Evolutionary conservation across 441 rosid species (phyloP).

Genomic region (Gossypium davidsonii): DNA sequence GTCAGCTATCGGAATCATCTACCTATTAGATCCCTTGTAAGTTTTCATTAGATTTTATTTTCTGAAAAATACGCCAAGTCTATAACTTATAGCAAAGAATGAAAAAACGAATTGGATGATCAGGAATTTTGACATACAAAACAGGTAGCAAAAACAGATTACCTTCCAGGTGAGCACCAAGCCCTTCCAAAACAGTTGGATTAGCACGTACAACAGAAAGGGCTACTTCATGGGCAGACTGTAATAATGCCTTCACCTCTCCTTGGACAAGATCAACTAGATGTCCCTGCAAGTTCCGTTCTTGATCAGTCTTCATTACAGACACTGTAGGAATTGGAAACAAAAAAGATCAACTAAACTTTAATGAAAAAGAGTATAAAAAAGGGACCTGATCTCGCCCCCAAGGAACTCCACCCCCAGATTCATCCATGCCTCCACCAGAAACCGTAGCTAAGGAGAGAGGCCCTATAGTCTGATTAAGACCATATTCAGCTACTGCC

Average conservation of each 20-base stretch:
- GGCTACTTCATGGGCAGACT: conserved; percentile 73
- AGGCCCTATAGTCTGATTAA: conserved; percentile 79
- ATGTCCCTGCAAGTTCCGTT: conserved; percentile 51
- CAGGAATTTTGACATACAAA: not conserved
- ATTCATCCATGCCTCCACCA: conserved; percentile 87
- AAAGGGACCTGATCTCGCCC: conserved; percentile 85
- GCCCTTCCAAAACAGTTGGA: conserved; percentile 80
- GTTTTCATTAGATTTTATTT: not conserved
- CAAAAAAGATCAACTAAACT: not conserved
- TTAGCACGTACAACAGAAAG: conserved; percentile 82
- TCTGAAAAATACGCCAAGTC: not conserved
- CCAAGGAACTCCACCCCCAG: conserved; percentile 64
- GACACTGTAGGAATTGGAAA: not conserved
- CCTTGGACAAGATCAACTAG: conserved; percentile 92
- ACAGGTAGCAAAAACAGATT: conserved; percentile 9
- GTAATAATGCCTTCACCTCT: conserved; percentile 75
- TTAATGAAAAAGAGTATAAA: not conserved
- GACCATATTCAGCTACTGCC: conserved; percentile 98
- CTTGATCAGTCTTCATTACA: conserved; percentile 14
- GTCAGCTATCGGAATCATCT: not conserved
- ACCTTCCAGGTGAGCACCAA: conserved; percentile 95
- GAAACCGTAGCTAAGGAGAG: conserved; percentile 78
- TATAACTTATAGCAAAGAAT: not conserved
- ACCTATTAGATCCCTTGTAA: not conserved
- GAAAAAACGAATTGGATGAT: not conserved